Conservation (phyloP, 2,329 filamentous ascomycete genomes). For the Paracoccidioides brasiliensis region DNA sequence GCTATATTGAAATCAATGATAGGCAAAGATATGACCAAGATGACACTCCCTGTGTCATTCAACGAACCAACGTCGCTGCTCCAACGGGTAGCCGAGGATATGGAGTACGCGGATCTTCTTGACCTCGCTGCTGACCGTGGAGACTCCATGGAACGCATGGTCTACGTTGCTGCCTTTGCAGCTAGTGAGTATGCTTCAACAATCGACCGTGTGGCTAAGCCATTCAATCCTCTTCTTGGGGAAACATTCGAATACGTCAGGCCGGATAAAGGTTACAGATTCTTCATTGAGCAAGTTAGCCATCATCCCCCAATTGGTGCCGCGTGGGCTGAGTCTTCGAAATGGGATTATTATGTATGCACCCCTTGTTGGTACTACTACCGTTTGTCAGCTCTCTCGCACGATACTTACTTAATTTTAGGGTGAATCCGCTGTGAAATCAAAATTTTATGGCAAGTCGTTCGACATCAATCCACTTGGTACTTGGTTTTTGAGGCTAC, state of each 20-base stretch:
- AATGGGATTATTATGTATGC: slow-evolving; percentile 78
- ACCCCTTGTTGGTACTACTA: not conserved
- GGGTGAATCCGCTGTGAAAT: slow-evolving; percentile 88
- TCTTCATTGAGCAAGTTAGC: slow-evolving; percentile 96
- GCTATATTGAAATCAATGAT: slow-evolving; percentile 98
- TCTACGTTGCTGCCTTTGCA: slow-evolving; percentile 92
- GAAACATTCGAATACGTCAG: slow-evolving; percentile 95
- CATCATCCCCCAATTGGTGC: slow-evolving; percentile 93
- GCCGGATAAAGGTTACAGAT: slow-evolving; percentile 93
- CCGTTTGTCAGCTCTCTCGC: not conserved
- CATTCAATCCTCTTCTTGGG: slow-evolving; percentile 90
- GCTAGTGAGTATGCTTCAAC: slow-evolving; percentile 95
- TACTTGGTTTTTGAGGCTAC: slow-evolving; percentile 87
- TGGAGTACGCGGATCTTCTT: slow-evolving; percentile 92
- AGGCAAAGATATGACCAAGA: slow-evolving; percentile 99
- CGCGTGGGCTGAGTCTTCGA: slow-evolving; percentile 79
- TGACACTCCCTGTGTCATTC: slow-evolving; percentile 96
- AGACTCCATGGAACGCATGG: slow-evolving; percentile 80
- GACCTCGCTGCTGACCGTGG: slow-evolving; percentile 73
- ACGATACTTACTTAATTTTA: slow-evolving; percentile 23
- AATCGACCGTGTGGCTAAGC: slow-evolving; percentile 91
- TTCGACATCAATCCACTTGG: slow-evolving; percentile 95
- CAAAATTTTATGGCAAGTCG: slow-evolving; percentile 93
- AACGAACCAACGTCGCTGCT: slow-evolving; percentile 95
- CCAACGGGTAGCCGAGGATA: slow-evolving; percentile 89